Base-by-base conservation (phyloP, 2,329 filamentous ascomycete species). In the Aspergillus cejpii region DNA sequence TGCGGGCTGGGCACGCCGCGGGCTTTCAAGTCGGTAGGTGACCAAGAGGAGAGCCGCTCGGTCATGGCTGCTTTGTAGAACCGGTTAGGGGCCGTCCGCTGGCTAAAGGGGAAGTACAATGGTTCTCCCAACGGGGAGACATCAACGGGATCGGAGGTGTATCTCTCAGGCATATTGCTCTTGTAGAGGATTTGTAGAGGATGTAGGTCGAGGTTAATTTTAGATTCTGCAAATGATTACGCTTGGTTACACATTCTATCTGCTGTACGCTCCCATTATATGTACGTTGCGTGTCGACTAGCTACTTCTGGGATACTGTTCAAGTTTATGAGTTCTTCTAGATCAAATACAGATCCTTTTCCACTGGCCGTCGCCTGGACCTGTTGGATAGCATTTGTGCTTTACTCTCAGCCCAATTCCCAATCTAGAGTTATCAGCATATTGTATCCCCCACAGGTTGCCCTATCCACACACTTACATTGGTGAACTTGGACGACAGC, bases 41-140 rank as follows among this genome's bases (percentile, higher is more conserved):
- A 71, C 78, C 79, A 85, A 4, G 75, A 79, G 0, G 79, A 77
- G 11, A 84, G 66, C 6, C 74, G 69, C 60, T 86, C 83, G 1
- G 77, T 78, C 81, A 85, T 84, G 33, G 83, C 77, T 5, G 71
- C 79, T 62, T 85, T 85, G 51, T 84, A 62, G 56, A 84, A 80
- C n/a, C 80, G 72, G 59, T 85, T 85, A 33, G 74, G 75, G 1
- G 80, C 80, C 1, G 73, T 76, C 45, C 69, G 72, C 41, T 74
- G 72, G 33, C 74, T 75, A 61, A 78, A 77, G 20, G 65, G 61
- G 49, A 76, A 77, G 14, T 65, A 59, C 37, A 79, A 64, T 7
- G 75, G 73, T 52, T 69, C 52, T 10, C 62, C 73, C 14, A 79
- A 60, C 1, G 71, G 65, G 1, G 67, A 62, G 0, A 66, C 61